These are phyloP conservation scores for Claviceps sorghi DNA, from an alignment of 2,329 filamentous ascomycete genomes.

Conservation along the genomic window DNA sequence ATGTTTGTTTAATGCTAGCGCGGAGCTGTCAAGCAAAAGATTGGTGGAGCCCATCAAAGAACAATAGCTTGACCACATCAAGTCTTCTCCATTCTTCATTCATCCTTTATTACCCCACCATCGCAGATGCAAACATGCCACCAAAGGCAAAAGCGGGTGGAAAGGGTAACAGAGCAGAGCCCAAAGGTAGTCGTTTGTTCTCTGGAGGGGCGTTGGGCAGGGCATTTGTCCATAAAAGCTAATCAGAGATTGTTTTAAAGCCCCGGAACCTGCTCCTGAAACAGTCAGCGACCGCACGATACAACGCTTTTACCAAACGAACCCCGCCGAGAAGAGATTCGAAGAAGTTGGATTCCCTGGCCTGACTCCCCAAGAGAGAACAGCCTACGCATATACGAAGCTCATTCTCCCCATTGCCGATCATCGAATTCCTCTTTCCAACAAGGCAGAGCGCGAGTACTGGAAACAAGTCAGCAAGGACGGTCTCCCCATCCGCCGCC, in stretches of 20 bases:
- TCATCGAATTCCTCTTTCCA: conserved; percentile 20
- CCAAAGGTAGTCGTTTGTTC: conserved; percentile 10
- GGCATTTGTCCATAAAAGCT: not conserved
- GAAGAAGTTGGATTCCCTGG: conserved; percentile 29
- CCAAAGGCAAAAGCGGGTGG: conserved; percentile 10
- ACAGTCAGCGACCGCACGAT: conserved; percentile 35
- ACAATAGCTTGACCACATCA: conserved; percentile 6
- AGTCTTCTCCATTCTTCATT: conserved; percentile 1
- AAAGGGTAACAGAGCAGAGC: conserved; percentile 9
- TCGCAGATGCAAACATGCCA: conserved; percentile 11
- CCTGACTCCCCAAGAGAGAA: conserved; percentile 33
- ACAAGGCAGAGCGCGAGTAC: conserved; percentile 40
- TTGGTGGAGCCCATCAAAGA: conserved; percentile 5
- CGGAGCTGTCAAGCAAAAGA: not conserved
- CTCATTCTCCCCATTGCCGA: conserved; percentile 28
- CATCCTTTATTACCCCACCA: conserved; percentile 7
- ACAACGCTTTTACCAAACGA: conserved; percentile 34
- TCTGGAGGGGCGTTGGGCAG: not conserved
- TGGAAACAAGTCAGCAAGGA: conserved; percentile 43
- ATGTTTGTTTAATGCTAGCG: not conserved
- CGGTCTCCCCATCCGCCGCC: conserved; percentile 32
- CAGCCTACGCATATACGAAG: conserved; percentile 32
- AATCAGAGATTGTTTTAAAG: conserved; percentile 3
- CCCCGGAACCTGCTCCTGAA: conserved; percentile 21
- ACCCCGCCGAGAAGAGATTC: conserved; percentile 31